Base-by-base conservation (phyloP, 495 filamentous ascomycete genomes). In the Daldinia vernicosa region DNA sequence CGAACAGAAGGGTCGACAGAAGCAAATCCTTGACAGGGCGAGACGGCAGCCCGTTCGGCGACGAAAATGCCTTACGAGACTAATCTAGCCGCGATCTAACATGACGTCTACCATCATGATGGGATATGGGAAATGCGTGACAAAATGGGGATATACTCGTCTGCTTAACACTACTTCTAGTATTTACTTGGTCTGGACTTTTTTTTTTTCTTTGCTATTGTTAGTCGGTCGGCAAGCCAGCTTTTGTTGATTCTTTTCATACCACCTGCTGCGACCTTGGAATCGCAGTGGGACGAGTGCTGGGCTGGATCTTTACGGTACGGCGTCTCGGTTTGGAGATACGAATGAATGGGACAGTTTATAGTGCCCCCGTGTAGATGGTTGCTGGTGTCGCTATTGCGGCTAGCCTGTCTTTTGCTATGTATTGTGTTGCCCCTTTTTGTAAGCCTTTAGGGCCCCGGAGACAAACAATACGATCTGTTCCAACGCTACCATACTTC, bases 11-110 rank as follows among this genome's bases (percentile, higher is more conserved):
- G 55, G 76, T 78, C 52, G 68, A 76, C n/a, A 72, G 70, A 47
- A 59, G 52, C 12, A 37, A 72, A 15, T 74, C 78, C 5, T 63
- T 66, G 14, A 57, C 40, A 28, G 40, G 27, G 53, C 78, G 82
- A 56, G 78, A 82, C 27, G 76, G 74, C 47, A 86, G 84, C 62
- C 86, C 86, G 8, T 88, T 88, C 72, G 82, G 84, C 11, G 86
- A 88, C 65, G 86, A 88, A 74, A 79, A 88, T 59, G 86, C 84
- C 52, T 76, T 83, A 37, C 73, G 80, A 53, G 80, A 83, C 55
- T 81, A 71, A 76, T 62, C 57, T 55, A 32, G 19, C 61, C 52
- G 53, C 50, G 17, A 61, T 64, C 52, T 59, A 64, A 55, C 55
- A 61, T 59, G 52, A 67, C 53, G 61, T 65, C 40, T 66, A 65